These are phyloP conservation scores for Panicum virgatum DNA, from an alignment of 202 grass and related monocot genomes.

Conservation along the genomic window DNA sequence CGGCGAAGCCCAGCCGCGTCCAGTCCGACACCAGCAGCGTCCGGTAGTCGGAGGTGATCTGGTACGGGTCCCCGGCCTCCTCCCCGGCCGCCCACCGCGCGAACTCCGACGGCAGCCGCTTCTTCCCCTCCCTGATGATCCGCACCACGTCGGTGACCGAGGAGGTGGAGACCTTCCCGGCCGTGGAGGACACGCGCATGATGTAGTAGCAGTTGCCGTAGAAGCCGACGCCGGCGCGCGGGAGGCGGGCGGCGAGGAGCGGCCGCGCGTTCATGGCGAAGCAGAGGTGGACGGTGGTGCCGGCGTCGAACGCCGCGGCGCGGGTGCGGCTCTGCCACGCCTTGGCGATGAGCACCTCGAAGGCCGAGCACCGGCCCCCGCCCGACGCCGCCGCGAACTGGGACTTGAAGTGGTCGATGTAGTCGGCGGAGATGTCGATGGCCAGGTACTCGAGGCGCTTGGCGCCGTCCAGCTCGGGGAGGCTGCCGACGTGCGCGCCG, in stretches of 20 bases:
- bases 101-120: conserved; percentile 67
- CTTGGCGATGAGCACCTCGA: conserved; percentile 93
- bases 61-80: conserved; percentile 49
- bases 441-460: conserved; percentile 70
- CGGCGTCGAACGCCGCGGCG: conserved; percentile 37
- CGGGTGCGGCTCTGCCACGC: conserved; percentile 81
- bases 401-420: conserved; percentile 83
- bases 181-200: conserved; percentile 68
- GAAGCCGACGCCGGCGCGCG: conserved; percentile 50
- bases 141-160: conserved; percentile 69
- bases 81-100: conserved; percentile 69
- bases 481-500: conserved; percentile 30
- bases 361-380: conserved; percentile 68
- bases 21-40: conserved; percentile 94
- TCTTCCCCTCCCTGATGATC: conserved; percentile 88
- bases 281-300: conserved; percentile 56
- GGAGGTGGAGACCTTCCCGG: conserved; percentile 36
- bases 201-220: conserved; percentile 99
- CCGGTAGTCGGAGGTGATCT: conserved; percentile 67
- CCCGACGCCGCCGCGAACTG: conserved; percentile 59
- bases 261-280: conserved; percentile 92
- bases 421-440: conserved; percentile 83
- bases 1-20: conserved; percentile 89
- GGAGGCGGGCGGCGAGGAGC: conserved; percentile 45
- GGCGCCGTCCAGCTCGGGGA: conserved; percentile 51